Conservation (phyloP, 495 filamentous ascomycete genomes). For the Neurospora discreta region DNA sequence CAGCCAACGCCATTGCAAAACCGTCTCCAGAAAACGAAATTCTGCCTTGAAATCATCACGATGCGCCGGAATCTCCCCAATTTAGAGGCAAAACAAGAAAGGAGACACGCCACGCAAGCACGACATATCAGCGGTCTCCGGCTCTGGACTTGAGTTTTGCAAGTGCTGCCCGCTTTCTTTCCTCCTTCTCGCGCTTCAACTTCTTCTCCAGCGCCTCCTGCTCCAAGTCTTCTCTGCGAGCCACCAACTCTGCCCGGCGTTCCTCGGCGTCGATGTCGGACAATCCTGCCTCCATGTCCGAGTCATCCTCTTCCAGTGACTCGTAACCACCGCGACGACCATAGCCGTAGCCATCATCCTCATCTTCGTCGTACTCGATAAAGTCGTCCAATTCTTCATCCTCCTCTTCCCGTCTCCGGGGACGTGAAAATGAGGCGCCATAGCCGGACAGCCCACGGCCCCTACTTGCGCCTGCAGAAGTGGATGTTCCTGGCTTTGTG, state of each 20-base stretch:
- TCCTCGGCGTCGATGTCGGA: conserved; percentile 51
- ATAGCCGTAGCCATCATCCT: conserved; percentile 25
- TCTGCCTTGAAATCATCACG: not conserved
- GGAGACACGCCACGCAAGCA: not conserved
- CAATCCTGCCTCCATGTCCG: conserved; percentile 53
- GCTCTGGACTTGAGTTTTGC: conserved; percentile 10
- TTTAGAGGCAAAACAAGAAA: not conserved
- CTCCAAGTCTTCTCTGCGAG: conserved; percentile 39
- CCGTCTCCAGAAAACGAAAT: conserved; percentile 5
- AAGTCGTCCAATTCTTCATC: conserved; percentile 44
- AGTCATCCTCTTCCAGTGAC: conserved; percentile 21
- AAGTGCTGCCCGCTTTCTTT: conserved; percentile 21
- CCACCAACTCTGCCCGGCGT: conserved; percentile 33
- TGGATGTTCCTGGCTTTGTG: conserved; percentile 17
- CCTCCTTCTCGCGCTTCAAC: conserved; percentile 36
- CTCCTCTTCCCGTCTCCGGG: conserved; percentile 41
- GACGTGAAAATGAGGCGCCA: conserved; percentile 14
- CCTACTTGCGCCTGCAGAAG: conserved; percentile 7
- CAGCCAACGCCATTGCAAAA: conserved; percentile 5
- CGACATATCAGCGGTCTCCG: conserved; percentile 5
- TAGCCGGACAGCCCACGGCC: conserved; percentile 14
- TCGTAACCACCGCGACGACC: conserved; percentile 22
- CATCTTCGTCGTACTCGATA: conserved; percentile 44
- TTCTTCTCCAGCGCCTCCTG: conserved; percentile 34
- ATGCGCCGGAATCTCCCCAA: not conserved